A percentile compares a stretch with the other conserved stretches of the same genome.
phyloP scores from a whole-genome alignment of 2,329 filamentous ascomycete species.

The Fusarium acutatum region DNA sequence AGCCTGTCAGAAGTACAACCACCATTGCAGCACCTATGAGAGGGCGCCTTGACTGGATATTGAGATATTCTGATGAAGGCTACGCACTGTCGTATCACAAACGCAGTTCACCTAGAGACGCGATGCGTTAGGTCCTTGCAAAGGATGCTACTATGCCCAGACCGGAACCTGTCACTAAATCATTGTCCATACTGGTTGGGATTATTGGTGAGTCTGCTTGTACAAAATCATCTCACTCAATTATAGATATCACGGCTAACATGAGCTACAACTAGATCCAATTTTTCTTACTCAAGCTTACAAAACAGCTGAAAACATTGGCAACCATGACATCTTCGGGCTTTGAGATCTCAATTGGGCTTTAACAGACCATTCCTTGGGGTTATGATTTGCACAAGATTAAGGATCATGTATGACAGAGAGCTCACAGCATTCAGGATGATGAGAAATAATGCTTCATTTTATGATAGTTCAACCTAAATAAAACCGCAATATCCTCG shows the following conservation, averaged over 20 bases:
- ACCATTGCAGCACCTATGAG: neutral
- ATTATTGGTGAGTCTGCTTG: neutral
- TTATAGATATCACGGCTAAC: neutral
- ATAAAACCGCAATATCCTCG: too few species aligned
- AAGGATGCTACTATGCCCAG: too few species aligned
- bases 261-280: neutral
- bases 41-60: neutral
- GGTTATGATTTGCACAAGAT: neutral
- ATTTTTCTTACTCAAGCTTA: too few species aligned
- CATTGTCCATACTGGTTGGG: neutral
- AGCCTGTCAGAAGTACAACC: too few species aligned
- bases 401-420: neutral
- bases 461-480: neutral
- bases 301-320: too few species aligned
- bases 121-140: too few species aligned
- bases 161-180: neutral
- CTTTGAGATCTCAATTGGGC: too few species aligned
- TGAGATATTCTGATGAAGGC: too few species aligned
- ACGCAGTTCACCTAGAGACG: too few species aligned
- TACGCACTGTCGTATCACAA: neutral
- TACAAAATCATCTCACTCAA: fast-evolving
- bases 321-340: neutral
- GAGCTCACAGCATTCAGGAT: neutral
- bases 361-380: too few species aligned
- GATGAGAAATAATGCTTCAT: neutral